Percentiles rank a stretch among this genome's conserved stretches.
These are phyloP conservation scores for Tilletia setariae DNA, from an alignment of 1,284 basidiomycete genomes.

Conservation along the genomic window DNA sequence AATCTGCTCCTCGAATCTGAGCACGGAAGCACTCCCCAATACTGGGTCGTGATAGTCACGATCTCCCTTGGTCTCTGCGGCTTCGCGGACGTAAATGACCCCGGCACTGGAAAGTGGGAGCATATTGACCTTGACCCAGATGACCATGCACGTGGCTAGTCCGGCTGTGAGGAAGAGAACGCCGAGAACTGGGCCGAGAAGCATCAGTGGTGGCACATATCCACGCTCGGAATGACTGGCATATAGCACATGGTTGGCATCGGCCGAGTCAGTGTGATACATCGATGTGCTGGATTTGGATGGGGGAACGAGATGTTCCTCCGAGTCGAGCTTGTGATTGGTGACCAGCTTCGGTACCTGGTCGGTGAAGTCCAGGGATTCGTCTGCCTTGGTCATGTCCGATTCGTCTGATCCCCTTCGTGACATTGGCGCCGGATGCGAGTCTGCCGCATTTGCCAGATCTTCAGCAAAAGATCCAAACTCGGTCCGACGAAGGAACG, in stretches of 20 bases:
- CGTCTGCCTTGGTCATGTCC: conserved; percentile 6
- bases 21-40: conserved; percentile 5
- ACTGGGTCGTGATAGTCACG: conserved; percentile 17
- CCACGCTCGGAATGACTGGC: not conserved
- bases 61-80: conserved; percentile 20
- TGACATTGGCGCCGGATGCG: not conserved
- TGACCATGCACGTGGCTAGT: conserved; percentile 20
- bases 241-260: not conserved
- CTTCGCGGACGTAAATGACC: conserved; percentile 23
- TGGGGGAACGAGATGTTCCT: not conserved
- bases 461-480: conserved; percentile 1
- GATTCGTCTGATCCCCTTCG: not conserved
- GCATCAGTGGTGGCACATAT: conserved; percentile 20
- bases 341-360: not conserved
- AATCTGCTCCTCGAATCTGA: conserved; percentile 20
- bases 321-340: not conserved
- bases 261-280: not conserved
- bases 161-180: conserved; percentile 23
- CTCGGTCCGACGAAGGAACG: not conserved
- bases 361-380: not conserved
- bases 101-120: conserved; percentile 19
- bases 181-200: conserved; percentile 18
- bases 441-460: not conserved
- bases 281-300: not conserved
- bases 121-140: conserved; percentile 21